Percentiles rank a stretch among this genome's conserved stretches.
These are phyloP conservation scores for Mycena floridula DNA, from an alignment of 768 basidiomycete species.

Conservation along the genomic window DNA sequence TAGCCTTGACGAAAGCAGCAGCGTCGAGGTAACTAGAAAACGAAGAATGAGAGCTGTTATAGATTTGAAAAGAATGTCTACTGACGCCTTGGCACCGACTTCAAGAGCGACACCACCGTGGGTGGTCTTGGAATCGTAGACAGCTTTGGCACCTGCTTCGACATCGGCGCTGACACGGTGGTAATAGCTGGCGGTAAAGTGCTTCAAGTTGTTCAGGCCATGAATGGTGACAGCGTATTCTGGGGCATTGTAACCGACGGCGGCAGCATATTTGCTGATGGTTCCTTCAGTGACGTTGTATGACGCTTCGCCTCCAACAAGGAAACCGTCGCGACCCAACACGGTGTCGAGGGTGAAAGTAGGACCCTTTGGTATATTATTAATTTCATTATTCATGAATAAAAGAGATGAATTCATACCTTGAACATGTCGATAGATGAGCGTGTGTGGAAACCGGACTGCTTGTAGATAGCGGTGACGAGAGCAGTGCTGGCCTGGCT, in stretches of 20 bases:
- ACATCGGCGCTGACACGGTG: conserved; percentile 90
- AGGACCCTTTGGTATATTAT: conserved; percentile 69
- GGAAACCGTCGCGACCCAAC: conserved; percentile 94
- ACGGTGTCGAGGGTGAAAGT: conserved; percentile 97
- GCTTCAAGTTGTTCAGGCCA: conserved; percentile 90
- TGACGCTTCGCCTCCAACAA: conserved; percentile 90
- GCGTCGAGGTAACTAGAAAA: conserved; percentile 66
- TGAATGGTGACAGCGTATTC: conserved; percentile 94
- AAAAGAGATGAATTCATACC: conserved; percentile 35
- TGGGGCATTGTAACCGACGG: conserved; percentile 91
- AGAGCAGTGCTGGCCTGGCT: conserved; percentile 52
- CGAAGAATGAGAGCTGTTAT: neutral
- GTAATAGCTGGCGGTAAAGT: conserved; percentile 96
- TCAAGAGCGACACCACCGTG: conserved; percentile 84
- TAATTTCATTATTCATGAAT: neutral
- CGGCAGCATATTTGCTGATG: conserved; percentile 87
- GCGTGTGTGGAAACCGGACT: conserved; percentile 90
- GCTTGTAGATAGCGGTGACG: conserved; percentile 80
- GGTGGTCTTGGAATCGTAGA: conserved; percentile 92
- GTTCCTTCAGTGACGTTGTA: conserved; percentile 96
- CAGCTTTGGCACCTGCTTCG: conserved; percentile 93
- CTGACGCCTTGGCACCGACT: conserved; percentile 92
- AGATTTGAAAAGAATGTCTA: conserved; percentile 11
- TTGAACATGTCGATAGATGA: conserved; percentile 91
- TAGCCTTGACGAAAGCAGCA: conserved; percentile 93